phyloP scores from a whole-genome alignment of 352 stramenopile species.

The Phytophthora cajani region DNA sequence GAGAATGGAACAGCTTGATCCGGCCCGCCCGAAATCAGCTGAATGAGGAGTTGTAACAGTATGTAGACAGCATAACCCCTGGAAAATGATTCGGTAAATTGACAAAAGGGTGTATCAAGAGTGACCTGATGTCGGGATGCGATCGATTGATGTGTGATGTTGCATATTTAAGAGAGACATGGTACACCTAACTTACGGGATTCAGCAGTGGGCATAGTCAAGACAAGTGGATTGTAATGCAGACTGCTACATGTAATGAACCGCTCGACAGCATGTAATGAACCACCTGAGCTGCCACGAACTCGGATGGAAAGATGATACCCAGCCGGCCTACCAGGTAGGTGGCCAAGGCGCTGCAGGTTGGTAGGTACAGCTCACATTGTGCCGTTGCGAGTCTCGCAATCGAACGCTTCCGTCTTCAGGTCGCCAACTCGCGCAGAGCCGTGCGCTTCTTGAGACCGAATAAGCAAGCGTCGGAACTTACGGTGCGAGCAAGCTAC shows the following conservation, averaged over 20 bases:
- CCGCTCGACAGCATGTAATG: too few relatives aligned
- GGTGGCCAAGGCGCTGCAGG: neutral
- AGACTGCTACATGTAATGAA: too few relatives aligned
- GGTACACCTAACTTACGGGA: neutral
- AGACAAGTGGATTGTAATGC: too few relatives aligned
- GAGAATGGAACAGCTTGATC: neutral
- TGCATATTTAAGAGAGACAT: neutral
- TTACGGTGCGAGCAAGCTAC: neutral
- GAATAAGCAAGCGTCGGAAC: constrained; percentile 32
- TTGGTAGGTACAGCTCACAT: neutral
- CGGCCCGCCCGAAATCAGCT: neutral
- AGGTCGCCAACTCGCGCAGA: constrained; percentile 5
- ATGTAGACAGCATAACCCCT: neutral
- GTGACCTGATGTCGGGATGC: too few relatives aligned
- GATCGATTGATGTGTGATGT: neutral
- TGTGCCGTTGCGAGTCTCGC: constrained; percentile 7
- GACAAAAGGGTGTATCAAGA: neutral
- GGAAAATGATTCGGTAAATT: neutral
- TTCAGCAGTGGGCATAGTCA: neutral
- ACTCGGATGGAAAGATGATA: too few relatives aligned
- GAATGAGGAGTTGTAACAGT: neutral
- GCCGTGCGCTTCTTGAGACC: constrained; percentile 9
- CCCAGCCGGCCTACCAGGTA: neutral
- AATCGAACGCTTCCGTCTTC: constrained; percentile 14
- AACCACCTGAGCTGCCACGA: too few relatives aligned